Evolutionary conservation across 1,139 yeast species (phyloP).

Genomic region (Lodderomyces orthopsilosis): DNA sequence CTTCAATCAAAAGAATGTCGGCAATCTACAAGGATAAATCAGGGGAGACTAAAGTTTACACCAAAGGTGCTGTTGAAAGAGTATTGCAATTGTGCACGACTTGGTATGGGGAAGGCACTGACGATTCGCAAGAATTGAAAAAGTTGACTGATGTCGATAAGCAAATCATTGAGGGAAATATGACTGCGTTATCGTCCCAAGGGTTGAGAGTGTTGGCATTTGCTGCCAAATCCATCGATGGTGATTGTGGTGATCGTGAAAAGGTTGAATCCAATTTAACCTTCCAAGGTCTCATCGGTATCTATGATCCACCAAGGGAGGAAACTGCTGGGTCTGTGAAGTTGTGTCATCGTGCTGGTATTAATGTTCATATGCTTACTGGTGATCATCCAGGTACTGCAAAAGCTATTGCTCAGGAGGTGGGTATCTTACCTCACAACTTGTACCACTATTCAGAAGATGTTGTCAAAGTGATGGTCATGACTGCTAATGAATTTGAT

Average conservation of each 20-base stretch:
- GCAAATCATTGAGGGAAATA: conserved; percentile 48
- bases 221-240: conserved; percentile 39
- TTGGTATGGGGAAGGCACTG: conserved; percentile 44
- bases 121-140: conserved; percentile 23
- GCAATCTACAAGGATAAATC: conserved; percentile 49
- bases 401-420: conserved; percentile 78
- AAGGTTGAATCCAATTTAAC: conserved; percentile 53
- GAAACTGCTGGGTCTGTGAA: conserved; percentile 70
- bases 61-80: conserved; percentile 84
- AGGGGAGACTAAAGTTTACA: conserved; percentile 40
- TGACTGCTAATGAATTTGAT: conserved; percentile 77
- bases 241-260: conserved; percentile 32
- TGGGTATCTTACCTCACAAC: conserved; percentile 76
- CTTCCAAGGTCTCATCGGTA: conserved; percentile 72
- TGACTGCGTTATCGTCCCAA: conserved; percentile 61
- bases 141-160: conserved; percentile 44
- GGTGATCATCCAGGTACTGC: conserved; percentile 89
- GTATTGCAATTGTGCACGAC: conserved; percentile 54
- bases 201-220: conserved; percentile 78
- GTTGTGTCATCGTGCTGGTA: conserved; percentile 72
- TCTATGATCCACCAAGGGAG: conserved; percentile 79
- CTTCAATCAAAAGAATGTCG: conserved; percentile 74
- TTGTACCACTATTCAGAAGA: conserved; percentile 61
- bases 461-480: conserved; percentile 64
- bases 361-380: conserved; percentile 81